Conservation (phyloP, 768 basidiomycete genomes). For the Dacryopinax spathularia region DNA sequence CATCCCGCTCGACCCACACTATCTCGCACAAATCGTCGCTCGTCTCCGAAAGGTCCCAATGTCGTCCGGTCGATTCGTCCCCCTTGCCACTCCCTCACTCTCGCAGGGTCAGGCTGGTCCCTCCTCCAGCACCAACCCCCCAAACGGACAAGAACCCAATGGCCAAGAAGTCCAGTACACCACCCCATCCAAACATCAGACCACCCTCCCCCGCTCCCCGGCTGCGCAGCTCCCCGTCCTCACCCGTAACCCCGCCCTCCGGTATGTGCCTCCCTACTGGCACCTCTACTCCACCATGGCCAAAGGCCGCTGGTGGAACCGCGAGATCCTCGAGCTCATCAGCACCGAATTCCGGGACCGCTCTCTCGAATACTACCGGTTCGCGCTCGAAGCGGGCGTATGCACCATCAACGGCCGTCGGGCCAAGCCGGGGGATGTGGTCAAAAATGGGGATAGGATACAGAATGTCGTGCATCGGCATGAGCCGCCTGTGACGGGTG, state of each 20-base stretch:
- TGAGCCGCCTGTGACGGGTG: constrained; percentile 85
- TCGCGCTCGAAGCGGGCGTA: constrained; percentile 81
- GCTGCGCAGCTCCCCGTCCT: neutral
- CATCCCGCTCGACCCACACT: too few relatives aligned
- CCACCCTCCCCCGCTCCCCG: neutral
- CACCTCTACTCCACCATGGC: constrained; percentile 73
- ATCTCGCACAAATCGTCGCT: too few relatives aligned
- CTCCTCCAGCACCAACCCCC: too few relatives aligned
- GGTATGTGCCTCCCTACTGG: constrained; percentile 81
- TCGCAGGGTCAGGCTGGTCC: too few relatives aligned
- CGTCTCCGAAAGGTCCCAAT: too few relatives aligned
- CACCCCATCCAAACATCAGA: neutral
- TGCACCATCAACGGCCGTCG: constrained; percentile 84
- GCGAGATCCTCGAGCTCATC: constrained; percentile 80
- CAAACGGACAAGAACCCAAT: too few relatives aligned
- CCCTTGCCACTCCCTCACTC: too few relatives aligned
- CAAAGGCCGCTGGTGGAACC: constrained; percentile 76
- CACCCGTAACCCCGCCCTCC: constrained; percentile 35
- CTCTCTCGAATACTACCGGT: constrained; percentile 84
- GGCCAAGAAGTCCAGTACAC: neutral
- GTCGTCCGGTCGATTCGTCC: too few relatives aligned
- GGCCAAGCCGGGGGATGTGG: constrained; percentile 63
- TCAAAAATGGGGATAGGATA: constrained; percentile 77
- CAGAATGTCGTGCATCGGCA: constrained; percentile 97
- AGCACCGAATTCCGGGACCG: constrained; percentile 90